These are phyloP conservation scores for Sordariomycetes sp. DNA, from an alignment of 2,329 filamentous ascomycete genomes.

Conservation along the genomic window DNA sequence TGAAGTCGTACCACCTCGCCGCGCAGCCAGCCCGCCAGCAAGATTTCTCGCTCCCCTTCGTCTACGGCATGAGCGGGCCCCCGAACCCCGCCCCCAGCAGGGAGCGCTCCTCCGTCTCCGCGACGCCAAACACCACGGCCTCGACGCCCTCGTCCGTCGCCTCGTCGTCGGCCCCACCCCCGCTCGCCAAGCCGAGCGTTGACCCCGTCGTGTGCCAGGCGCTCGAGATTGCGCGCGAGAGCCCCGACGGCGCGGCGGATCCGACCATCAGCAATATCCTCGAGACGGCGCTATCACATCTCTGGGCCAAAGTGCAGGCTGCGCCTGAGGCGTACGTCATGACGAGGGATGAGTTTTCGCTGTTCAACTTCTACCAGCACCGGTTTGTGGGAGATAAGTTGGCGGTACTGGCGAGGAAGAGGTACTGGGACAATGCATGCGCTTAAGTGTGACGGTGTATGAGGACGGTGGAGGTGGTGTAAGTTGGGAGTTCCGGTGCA, in stretches of 20 bases:
- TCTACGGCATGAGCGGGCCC: conserved; percentile 3
- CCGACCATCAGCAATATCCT: conserved; percentile 50
- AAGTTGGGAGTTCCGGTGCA: conserved; percentile 3
- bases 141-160: neutral
- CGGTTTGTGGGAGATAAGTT: conserved; percentile 42
- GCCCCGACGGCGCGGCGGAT: conserved; percentile 51
- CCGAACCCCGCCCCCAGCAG: conserved; percentile 1
- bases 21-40: neutral
- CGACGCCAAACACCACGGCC: conserved; percentile 2
- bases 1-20: conserved; percentile 8
- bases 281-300: conserved; percentile 44
- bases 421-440: conserved; percentile 37
- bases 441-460: conserved; percentile 12
- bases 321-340: conserved; percentile 61
- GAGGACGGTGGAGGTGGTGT: conserved; percentile 5
- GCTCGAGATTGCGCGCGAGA: conserved; percentile 64
- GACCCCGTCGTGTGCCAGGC: conserved; percentile 45
- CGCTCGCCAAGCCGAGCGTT: conserved; percentile 1
- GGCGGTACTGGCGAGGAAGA: conserved; percentile 31
- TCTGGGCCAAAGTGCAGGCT: conserved; percentile 55
- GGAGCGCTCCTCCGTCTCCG: conserved; percentile 7
- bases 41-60: neutral
- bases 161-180: conserved; percentile 1
- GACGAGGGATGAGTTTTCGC: conserved; percentile 63
- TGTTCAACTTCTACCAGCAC: conserved; percentile 74